Percentiles rank a stretch among this genome's conserved stretches.
Evolutionary conservation across 2,329 filamentous ascomycete species (phyloP).

Genomic region (Pestalotiopsis sp.): DNA sequence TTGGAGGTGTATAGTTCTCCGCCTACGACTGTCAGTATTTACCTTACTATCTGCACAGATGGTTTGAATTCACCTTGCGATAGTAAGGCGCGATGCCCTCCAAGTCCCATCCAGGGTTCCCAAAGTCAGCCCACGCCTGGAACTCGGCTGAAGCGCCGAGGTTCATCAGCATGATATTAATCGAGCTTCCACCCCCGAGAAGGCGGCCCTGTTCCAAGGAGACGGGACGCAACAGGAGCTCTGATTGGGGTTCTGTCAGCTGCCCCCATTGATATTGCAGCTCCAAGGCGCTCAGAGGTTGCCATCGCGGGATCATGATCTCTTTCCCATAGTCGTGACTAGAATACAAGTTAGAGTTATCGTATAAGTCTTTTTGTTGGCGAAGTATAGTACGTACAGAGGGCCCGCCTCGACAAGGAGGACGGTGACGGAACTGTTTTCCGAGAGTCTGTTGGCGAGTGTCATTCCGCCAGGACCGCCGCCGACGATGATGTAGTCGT

Average conservation of each 20-base stretch:
- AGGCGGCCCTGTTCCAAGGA: conserved; percentile 12
- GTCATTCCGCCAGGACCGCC: not conserved
- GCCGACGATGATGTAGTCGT: conserved; percentile 30
- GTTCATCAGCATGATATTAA: conserved; percentile 17
- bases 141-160: conserved; percentile 12
- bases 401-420: conserved; percentile 41
- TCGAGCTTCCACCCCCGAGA: conserved; percentile 19
- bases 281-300: not conserved
- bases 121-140: conserved; percentile 18
- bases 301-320: conserved; percentile 12
- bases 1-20: not conserved
- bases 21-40: not conserved
- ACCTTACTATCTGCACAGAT: not conserved
- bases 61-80: conserved; percentile 30
- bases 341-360: not conserved
- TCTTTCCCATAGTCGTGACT: conserved; percentile 12
- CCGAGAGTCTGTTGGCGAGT: not conserved
- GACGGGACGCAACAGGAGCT: conserved; percentile 3
- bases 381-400: conserved; percentile 35
- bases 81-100: conserved; percentile 31
- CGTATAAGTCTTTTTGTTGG: too few species aligned
- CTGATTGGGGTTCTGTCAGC: not conserved
- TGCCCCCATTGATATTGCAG: conserved; percentile 7
- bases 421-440: not conserved
- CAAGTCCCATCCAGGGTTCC: conserved; percentile 23